A percentile compares a stretch with the other conserved stretches of the same genome.
phyloP scores from a whole-genome alignment of 192 early-diverging fungal genomes.

The Allomyces javanicus region DNA sequence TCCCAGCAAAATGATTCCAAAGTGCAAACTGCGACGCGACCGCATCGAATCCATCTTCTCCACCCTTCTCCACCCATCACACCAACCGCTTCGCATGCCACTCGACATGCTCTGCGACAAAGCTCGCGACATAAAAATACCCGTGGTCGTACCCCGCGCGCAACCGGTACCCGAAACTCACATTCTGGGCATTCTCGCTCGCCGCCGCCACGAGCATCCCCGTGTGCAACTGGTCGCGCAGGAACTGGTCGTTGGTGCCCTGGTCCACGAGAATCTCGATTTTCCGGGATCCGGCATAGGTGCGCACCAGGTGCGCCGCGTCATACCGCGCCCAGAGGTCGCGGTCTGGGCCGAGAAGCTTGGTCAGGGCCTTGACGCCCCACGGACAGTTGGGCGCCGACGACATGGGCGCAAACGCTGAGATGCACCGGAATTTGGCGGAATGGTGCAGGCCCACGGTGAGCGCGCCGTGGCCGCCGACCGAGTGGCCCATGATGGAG shows the following conservation, averaged over 20 bases:
- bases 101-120: slow-evolving; percentile 52
- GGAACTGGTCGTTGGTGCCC: slow-evolving; percentile 51
- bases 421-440: slow-evolving; percentile 44
- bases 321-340: slow-evolving; percentile 55
- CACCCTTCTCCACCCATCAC: not conserved
- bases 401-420: slow-evolving; percentile 68
- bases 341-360: slow-evolving; percentile 38
- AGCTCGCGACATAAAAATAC: slow-evolving; percentile 67
- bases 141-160: slow-evolving; percentile 73
- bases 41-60: too few relatives aligned
- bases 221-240: slow-evolving; percentile 43
- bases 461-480: slow-evolving; percentile 84
- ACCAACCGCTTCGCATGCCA: slow-evolving; percentile 44
- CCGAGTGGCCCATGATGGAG: slow-evolving; percentile 50
- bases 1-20: too few relatives aligned
- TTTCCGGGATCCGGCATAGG: slow-evolving; percentile 13
- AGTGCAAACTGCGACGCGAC: too few relatives aligned
- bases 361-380: slow-evolving; percentile 62
- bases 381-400: slow-evolving; percentile 48
- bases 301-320: slow-evolving; percentile 43
- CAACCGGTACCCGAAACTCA: slow-evolving; percentile 36
- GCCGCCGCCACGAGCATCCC: slow-evolving; percentile 29
- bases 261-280: slow-evolving; percentile 28
- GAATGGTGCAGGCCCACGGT: slow-evolving; percentile 52
- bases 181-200: slow-evolving; percentile 15